These are phyloP conservation scores for Hymenoscyphus infarciens DNA, from an alignment of 2,329 filamentous ascomycete genomes.

Conservation along the genomic window DNA sequence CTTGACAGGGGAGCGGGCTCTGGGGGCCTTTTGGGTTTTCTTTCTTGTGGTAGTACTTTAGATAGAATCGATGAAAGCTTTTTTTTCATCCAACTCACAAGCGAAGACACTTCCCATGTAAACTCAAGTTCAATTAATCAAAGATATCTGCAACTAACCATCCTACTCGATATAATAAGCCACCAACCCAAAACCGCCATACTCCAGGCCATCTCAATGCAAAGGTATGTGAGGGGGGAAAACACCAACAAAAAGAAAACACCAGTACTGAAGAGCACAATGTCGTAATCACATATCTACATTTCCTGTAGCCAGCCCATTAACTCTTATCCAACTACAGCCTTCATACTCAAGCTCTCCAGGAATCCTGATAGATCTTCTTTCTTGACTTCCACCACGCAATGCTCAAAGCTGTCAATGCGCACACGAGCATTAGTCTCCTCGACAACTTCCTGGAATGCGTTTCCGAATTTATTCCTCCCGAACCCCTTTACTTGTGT, in stretches of 20 bases:
- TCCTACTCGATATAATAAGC: no score
- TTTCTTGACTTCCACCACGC: conserved; percentile 95
- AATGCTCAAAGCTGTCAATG: conserved; percentile 96
- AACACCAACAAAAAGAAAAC: conserved; percentile 3
- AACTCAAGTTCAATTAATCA: no score
- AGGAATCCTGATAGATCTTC: conserved; percentile 89
- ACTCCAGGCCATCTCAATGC: conserved; percentile 11
- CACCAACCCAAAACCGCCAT: neutral
- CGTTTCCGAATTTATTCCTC: conserved; percentile 85
- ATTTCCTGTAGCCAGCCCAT: neutral
- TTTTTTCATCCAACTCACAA: no score
- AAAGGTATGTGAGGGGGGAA: neutral
- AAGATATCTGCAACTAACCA: no score
- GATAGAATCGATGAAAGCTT: no score
- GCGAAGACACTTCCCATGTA: no score
- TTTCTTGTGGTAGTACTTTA: no score
- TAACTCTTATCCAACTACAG: conserved; percentile 59
- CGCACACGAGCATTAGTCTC: conserved; percentile 87
- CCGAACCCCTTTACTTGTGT: conserved; percentile 63
- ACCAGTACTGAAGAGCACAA: conserved; percentile 7
- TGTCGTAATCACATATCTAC: conserved; percentile 18
- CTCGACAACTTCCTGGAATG: conserved; percentile 90
- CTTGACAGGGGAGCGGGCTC: no score
- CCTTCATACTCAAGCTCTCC: conserved; percentile 87
- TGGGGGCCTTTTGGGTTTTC: no score